Evolutionary conservation across 345 rosid genomes (phyloP).

Genomic region (Bruguiera parviflora): DNA sequence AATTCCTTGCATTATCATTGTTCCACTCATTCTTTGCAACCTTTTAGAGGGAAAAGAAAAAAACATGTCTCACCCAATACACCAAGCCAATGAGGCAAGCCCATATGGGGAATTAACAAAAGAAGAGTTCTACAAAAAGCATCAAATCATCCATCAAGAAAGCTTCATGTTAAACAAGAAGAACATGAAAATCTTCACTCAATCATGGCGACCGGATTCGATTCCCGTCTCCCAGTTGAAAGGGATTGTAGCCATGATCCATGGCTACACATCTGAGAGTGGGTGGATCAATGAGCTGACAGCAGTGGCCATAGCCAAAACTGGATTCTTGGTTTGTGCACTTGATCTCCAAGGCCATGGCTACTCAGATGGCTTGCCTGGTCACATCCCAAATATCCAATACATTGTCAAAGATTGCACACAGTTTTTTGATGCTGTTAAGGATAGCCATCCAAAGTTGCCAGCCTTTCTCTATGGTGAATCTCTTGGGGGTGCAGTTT

Average conservation of each 20-base stretch:
- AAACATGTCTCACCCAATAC: constrained; percentile 29
- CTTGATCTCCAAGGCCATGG: constrained; percentile 38
- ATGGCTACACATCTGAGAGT: constrained; percentile 34
- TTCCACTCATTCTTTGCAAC: too few relatives aligned
- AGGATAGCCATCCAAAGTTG: constrained; percentile 16
- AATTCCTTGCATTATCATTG: too few relatives aligned
- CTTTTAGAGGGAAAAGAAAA: too few relatives aligned
- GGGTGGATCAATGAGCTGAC: constrained; percentile 37
- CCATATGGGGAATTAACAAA: constrained; percentile 28
- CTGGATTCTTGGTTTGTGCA: constrained; percentile 28
- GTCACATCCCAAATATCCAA: constrained; percentile 27
- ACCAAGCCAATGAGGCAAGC: constrained; percentile 28
- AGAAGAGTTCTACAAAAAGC: constrained; percentile 31
- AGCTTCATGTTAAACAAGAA: constrained; percentile 19
- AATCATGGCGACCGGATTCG: constrained; percentile 21
- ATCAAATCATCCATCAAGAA: constrained; percentile 25
- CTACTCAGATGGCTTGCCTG: constrained; percentile 23
- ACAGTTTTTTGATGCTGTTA: constrained; percentile 16
- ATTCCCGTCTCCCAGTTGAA: not conserved
- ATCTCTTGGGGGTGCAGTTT: constrained; percentile 37
- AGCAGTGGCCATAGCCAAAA: constrained; percentile 25
- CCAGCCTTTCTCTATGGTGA: constrained; percentile 36
- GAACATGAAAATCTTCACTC: constrained; percentile 34
- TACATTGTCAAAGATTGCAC: constrained; percentile 22
- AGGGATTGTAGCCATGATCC: constrained; percentile 35